Evolutionary conservation across 2,329 filamentous ascomycete species (phyloP).

Genomic region (Diaporthe longicolla): DNA sequence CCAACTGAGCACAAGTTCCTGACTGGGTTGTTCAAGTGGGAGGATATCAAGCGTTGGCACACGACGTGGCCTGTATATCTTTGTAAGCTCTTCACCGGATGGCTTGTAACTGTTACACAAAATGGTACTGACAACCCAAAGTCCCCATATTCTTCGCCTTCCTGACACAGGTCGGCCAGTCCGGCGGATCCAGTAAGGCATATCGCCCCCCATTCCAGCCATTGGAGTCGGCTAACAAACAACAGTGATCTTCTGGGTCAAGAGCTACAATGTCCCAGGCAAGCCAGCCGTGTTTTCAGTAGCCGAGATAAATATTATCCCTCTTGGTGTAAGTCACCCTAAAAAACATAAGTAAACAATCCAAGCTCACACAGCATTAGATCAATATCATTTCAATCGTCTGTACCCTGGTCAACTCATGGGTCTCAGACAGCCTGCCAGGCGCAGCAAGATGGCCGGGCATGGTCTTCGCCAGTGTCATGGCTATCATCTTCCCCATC

Average conservation of each 20-base stretch:
- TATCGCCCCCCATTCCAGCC: no score
- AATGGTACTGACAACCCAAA: not conserved
- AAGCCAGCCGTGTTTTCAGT: not conserved
- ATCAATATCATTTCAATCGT: slow-evolving; percentile 10
- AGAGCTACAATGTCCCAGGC: slow-evolving; percentile 12
- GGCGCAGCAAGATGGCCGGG: slow-evolving; percentile 47
- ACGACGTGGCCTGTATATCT: slow-evolving; percentile 50
- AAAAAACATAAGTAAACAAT: no score
- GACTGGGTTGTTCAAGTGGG: slow-evolving; percentile 50
- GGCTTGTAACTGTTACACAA: fast-evolving
- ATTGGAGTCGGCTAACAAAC: no score
- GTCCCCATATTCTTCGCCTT: slow-evolving; percentile 13
- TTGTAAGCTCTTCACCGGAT: slow-evolving; percentile 3
- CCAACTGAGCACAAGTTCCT: slow-evolving; percentile 45
- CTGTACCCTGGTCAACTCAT: slow-evolving; percentile 13
- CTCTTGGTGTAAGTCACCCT: slow-evolving; percentile 17
- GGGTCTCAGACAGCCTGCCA: slow-evolving; percentile 46
- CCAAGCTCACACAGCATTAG: not conserved
- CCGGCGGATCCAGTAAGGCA: slow-evolving; percentile 12
- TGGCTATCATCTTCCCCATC: slow-evolving; percentile 47
- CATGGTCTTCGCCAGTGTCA: slow-evolving; percentile 46
- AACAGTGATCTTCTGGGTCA: slow-evolving; percentile 28
- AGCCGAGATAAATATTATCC: slow-evolving; percentile 21
- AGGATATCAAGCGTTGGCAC: slow-evolving; percentile 50
- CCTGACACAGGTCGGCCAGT: not conserved